Evolutionary conservation across 192 early-diverging fungal species (phyloP).

Genomic region (Coemansia sp.): DNA sequence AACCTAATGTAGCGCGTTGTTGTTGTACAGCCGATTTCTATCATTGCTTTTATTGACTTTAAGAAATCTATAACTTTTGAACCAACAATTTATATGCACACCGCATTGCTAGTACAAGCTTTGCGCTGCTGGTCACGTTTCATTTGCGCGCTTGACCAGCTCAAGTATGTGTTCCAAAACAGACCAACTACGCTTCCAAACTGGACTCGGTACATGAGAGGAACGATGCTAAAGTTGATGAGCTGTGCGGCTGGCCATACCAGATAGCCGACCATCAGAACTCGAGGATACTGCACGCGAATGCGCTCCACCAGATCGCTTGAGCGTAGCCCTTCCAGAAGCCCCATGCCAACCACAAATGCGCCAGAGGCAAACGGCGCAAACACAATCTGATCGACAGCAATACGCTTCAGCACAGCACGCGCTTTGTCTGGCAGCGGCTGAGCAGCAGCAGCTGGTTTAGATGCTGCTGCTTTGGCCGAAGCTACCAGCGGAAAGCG

Average conservation of each 20-base stretch:
- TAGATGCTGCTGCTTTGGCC: background rate
- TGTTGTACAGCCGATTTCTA: conserved; percentile 67
- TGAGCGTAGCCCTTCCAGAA: conserved; percentile 29
- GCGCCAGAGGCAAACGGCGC: conserved; percentile 29
- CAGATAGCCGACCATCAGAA: conserved; percentile 30
- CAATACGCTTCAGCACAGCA: conserved; percentile 33
- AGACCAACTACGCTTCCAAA: conserved; percentile 67
- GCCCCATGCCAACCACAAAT: conserved; percentile 39
- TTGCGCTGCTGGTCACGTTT: background rate
- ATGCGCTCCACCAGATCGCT: conserved; percentile 20
- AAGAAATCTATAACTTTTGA: conserved; percentile 42
- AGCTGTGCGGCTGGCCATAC: conserved; percentile 73
- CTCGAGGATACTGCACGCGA: conserved; percentile 10
- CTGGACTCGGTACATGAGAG: conserved; percentile 63
- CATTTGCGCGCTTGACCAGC: conserved; percentile 57
- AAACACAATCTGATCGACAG: conserved; percentile 34
- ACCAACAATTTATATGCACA: background rate
- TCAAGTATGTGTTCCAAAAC: conserved; percentile 72
- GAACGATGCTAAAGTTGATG: conserved; percentile 70
- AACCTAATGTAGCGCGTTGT: conserved; percentile 34
- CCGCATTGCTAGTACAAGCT: background rate
- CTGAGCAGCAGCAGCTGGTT: background rate
- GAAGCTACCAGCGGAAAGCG: conserved; percentile 22
- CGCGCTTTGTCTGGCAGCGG: background rate
- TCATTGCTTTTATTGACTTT: conserved; percentile 62